Evolutionary conservation across 2,329 filamentous ascomycete species (phyloP), one percentile per base, ranked within the genome.

Genomic region (Xylaria hypoxylon): DNA sequence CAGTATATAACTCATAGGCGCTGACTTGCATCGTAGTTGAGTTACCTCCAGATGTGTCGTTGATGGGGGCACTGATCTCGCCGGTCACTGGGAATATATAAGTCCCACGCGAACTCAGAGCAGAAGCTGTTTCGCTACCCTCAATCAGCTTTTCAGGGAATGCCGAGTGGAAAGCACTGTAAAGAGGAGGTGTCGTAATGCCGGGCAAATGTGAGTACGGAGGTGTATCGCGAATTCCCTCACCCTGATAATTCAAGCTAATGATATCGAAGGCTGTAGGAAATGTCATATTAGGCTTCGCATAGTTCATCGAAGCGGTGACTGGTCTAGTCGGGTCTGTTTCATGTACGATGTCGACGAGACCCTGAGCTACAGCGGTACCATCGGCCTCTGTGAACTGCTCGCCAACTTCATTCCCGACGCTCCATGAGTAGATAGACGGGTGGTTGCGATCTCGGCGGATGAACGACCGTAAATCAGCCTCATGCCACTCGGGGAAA

Each of bases 211-310:
- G 50, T 42, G 61, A 60, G 40, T 68, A 68, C 15, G 57, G 35
- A 17, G 61, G 48, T 13, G 57, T 55, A 31, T 68, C 57, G n/a
- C 65, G 65, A 19, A 62, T 67, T 10, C 85, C 85, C 59, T 85
- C 83, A 55, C 85, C 85, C 69, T 87, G 85, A 73, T 87, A 87
- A 75, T 87, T 87, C 19, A 87, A 72, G 35, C 81, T 80, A 17
- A 83, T 73, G 53, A 86, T 77, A 69, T 87, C 85, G 52, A 86
- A 68, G 2, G 77, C 76, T 0, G 71, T 64, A 3, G 82, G 75
- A 53, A 86, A 80, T 0, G 79, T 71, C 56, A 74, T 79, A 35
- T 77, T 75, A 0, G 84, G 78, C 3, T 75, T 71, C 5, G 84
- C 85, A 15, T 70, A 74, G 73, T 86, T 86, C 81, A 85, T 82